A percentile compares a stretch with the other conserved stretches of the same genome.
Evolutionary conservation across 768 basidiomycete species (phyloP).

Genomic region (Naganishia vaughanmartiniae): DNA sequence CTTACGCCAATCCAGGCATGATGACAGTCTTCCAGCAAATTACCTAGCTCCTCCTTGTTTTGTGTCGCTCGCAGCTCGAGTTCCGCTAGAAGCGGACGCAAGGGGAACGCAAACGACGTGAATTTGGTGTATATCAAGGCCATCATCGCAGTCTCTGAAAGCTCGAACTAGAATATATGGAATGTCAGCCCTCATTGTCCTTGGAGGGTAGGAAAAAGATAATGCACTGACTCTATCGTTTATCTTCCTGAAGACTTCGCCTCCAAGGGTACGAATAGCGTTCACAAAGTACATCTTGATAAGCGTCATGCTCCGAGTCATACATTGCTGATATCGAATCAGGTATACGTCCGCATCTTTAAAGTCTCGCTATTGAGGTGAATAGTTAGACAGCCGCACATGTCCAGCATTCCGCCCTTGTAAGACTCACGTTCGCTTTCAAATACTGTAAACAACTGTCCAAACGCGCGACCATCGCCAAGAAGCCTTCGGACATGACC

Average conservation of each 20-base stretch:
- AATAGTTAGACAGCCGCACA: no score
- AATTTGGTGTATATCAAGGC: conserved; percentile 89
- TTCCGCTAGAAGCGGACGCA: conserved; percentile 76
- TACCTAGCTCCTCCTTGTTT: conserved; percentile 79
- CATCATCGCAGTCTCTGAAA: conserved; percentile 65
- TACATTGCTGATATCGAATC: conserved; percentile 96
- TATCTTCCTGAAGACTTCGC: conserved; percentile 72
- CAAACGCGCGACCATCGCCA: conserved; percentile 93
- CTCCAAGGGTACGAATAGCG: conserved; percentile 71
- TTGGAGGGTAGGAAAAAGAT: neutral
- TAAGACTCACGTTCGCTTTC: conserved; percentile 69
- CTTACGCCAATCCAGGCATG: conserved; percentile 74
- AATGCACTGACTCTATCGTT: conserved; percentile 63
- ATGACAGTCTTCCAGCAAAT: conserved; percentile 82
- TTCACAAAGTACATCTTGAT: conserved; percentile 96
- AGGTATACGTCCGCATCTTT: conserved; percentile 89
- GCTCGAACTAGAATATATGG: conserved; percentile 53
- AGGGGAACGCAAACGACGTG: conserved; percentile 64
- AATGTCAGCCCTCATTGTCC: neutral
- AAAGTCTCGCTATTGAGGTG: conserved; percentile 69
- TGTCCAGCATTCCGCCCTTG: no score
- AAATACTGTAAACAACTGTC: conserved; percentile 92
- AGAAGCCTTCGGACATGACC: conserved; percentile 83
- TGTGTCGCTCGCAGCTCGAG: conserved; percentile 72
- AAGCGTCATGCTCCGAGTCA: conserved; percentile 95